Evolutionary conservation across 495 filamentous ascomycete genomes (phyloP).

Genomic region (Darksidea phi): DNA sequence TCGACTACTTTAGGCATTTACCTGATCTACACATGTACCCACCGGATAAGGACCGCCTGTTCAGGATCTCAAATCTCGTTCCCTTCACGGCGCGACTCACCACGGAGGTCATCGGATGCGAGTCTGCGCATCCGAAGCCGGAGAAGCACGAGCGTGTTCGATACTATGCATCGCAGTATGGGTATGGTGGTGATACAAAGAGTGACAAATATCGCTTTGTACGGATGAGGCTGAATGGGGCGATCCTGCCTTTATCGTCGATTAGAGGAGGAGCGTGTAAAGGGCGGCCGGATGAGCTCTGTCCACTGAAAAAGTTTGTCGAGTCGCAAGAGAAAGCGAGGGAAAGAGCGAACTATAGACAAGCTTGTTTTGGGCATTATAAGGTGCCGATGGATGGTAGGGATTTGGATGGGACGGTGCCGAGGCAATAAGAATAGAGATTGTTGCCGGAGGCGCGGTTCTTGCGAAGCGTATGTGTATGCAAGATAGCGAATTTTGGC

Average conservation of each 20-base stretch:
- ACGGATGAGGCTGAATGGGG: slow-evolving; percentile 47
- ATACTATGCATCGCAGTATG: slow-evolving; percentile 44
- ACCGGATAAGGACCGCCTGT: not conserved
- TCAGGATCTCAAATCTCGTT: not conserved
- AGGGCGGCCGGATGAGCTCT: slow-evolving; percentile 44
- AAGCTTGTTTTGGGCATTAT: slow-evolving; percentile 47
- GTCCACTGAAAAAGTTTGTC: slow-evolving; percentile 39
- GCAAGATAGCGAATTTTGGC: no score
- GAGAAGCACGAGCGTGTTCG: slow-evolving; percentile 32
- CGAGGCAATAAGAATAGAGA: not conserved
- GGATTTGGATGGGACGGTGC: slow-evolving; percentile 46
- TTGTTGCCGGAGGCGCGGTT: not conserved
- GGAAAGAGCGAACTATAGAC: slow-evolving; percentile 41
- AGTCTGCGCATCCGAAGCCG: slow-evolving; percentile 32
- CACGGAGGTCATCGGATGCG: slow-evolving; percentile 44
- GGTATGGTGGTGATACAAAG: slow-evolving; percentile 42
- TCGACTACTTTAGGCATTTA: slow-evolving; percentile 45
- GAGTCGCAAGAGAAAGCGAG: slow-evolving; percentile 38
- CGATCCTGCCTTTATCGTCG: slow-evolving; percentile 44
- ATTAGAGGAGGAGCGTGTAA: slow-evolving; percentile 42
- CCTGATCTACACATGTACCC: slow-evolving; percentile 42
- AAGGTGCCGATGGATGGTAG: slow-evolving; percentile 38
- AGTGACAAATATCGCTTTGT: slow-evolving; percentile 42
- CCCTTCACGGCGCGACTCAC: not conserved
- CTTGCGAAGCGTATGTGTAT: no score